A percentile compares a stretch with the other conserved stretches of the same genome.
Conservation (phyloP, 768 basidiomycete genomes). For the Russula sp. region DNA sequence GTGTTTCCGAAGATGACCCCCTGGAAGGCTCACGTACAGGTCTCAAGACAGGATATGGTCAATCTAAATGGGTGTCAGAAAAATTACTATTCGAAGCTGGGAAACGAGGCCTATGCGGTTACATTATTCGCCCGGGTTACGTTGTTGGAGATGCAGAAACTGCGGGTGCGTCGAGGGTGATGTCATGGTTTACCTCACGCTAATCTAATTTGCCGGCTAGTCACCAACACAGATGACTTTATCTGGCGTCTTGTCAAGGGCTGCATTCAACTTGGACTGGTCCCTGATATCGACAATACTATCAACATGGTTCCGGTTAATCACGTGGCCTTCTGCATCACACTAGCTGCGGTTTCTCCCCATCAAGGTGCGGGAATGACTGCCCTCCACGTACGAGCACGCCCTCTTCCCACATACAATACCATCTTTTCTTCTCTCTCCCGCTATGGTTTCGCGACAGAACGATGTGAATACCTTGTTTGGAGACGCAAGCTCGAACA, state of each 20-base stretch:
- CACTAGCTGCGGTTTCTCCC: constrained; percentile 64
- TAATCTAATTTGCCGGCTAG: constrained; percentile 35
- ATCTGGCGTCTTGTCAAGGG: constrained; percentile 98
- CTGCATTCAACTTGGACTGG: constrained; percentile 93
- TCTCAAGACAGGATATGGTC: constrained; percentile 91
- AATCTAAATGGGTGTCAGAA: constrained; percentile 98
- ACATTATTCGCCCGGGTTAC: constrained; percentile 91
- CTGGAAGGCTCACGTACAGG: constrained; percentile 73
- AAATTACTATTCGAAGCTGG: constrained; percentile 91
- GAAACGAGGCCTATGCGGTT: constrained; percentile 72
- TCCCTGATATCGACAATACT: constrained; percentile 97
- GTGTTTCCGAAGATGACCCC: constrained; percentile 83
- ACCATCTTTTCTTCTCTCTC: constrained; percentile 65
- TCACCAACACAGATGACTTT: constrained; percentile 97
- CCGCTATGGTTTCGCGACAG: constrained; percentile 74
- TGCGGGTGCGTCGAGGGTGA: constrained; percentile 54
- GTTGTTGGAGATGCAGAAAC: constrained; percentile 87
- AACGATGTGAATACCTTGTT: constrained; percentile 78
- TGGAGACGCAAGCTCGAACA: constrained; percentile 93
- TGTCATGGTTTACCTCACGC: neutral
- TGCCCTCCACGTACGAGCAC: constrained; percentile 82
- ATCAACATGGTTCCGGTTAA: constrained; percentile 99
- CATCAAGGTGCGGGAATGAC: constrained; percentile 38
- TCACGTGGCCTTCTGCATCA: constrained; percentile 81
- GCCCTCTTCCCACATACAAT: constrained; percentile 87